Base-by-base conservation (phyloP, 2,329 filamentous ascomycete species). In the Cordyceps pruinosa region DNA sequence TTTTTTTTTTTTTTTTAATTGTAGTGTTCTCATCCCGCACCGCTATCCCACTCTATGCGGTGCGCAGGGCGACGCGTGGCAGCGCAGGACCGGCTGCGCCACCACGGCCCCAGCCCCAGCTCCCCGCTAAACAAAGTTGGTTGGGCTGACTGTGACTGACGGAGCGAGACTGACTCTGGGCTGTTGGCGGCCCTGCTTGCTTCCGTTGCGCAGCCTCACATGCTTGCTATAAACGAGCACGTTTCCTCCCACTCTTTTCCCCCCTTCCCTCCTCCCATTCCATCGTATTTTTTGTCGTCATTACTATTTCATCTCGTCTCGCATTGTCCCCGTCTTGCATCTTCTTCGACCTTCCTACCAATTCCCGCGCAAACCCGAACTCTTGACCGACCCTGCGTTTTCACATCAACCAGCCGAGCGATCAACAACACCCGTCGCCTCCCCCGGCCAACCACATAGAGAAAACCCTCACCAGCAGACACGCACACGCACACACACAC, bases 401-500 rank as follows among this genome's bases (percentile, higher is more conserved):
- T 25, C 37, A 42, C 37, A 6, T 12, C 34, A 25, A 9, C 50
- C n/a, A n/a, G n/a, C n/a, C n/a, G n/a, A 7, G 28, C 19, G 19
- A 49, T 37, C 46, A 35, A 46, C 48, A 41, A 37, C 30, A 28
- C 32, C 17, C 17, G 28, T 15, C 17, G n/a, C 19, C 35, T 23
- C 25, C 15, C 13, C 35, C 25, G 25, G 25, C 21, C 23, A 47
- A 55, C 23, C 45, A 49, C 35, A 47, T 32, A 23, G 32, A 23
- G 19, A 57, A n/a, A n/a, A n/a, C n/a, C n/a, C 10, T 4, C 35
- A 35, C 37, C n/a, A 34, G 39, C 30, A 26, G 32, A 26, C 15
- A 21, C 2, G 9, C 21, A 10, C 41, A 3, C 19, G 13, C 32
- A 39, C 26, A 66, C 68, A 61, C 62, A 57, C 70, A 69, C 62